Percentiles rank a stretch among this genome's conserved stretches.
phyloP scores from a whole-genome alignment of 2,329 filamentous ascomycete genomes.

The Atkinsonella hypoxylon region DNA sequence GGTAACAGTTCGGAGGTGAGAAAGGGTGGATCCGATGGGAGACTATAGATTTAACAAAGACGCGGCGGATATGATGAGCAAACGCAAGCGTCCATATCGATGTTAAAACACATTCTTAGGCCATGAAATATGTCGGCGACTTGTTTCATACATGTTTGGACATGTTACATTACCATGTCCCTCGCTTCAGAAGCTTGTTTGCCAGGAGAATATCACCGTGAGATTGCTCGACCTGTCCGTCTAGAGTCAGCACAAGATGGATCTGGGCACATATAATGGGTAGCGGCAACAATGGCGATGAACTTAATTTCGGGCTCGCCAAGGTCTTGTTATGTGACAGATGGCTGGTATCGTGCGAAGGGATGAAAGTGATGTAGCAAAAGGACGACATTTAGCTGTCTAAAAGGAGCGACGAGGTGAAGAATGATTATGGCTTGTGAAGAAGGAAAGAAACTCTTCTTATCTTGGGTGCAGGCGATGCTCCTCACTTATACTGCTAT shows the following conservation, averaged over 20 bases:
- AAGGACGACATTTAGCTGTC: background rate
- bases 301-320: constrained; percentile 11
- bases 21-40: too few relatives aligned
- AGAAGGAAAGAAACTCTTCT: background rate
- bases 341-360: background rate
- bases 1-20: too few relatives aligned
- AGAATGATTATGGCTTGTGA: constrained; percentile 1
- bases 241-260: constrained; percentile 5
- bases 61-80: too few relatives aligned
- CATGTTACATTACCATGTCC: too few relatives aligned
- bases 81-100: too few relatives aligned
- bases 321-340: background rate
- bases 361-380: background rate
- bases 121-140: too few relatives aligned
- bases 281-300: constrained; percentile 7
- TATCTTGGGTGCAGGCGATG: background rate
- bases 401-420: background rate
- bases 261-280: background rate
- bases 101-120: too few relatives aligned
- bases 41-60: too few relatives aligned
- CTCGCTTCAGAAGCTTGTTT: constrained; percentile 7
- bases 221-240: constrained; percentile 10
- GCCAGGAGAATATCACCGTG: constrained; percentile 11
- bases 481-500: too few relatives aligned
- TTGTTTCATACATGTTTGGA: too few relatives aligned